Conservation (phyloP, 192 early-diverging fungal species). For the Rhizoclosmatium sp. region DNA sequence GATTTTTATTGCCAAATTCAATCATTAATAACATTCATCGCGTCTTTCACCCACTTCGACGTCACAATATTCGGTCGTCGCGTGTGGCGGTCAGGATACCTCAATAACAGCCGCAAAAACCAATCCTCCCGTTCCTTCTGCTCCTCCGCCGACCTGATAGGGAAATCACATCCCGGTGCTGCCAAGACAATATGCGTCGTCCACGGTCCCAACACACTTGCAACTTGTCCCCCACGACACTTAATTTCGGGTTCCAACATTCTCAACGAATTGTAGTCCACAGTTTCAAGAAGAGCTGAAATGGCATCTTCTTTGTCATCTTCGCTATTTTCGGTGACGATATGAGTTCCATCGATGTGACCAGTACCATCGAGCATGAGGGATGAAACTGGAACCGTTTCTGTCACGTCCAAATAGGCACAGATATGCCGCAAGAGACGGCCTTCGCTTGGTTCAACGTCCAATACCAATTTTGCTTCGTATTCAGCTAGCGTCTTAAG, state of each 20-base stretch:
- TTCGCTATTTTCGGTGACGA: neutral
- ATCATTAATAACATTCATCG: neutral
- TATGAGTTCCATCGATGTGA: neutral
- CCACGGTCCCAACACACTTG: constrained; percentile 18
- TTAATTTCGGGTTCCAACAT: constrained; percentile 8
- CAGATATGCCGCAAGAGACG: constrained; percentile 30
- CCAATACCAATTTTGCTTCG: constrained; percentile 1
- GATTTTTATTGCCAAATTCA: too few species aligned
- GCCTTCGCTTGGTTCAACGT: constrained; percentile 33
- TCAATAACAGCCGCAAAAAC: constrained; percentile 18
- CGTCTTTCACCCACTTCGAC: constrained; percentile 20
- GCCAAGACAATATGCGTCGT: constrained; percentile 41
- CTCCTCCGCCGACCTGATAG: neutral
- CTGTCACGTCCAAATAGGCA: constrained; percentile 44
- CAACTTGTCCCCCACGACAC: constrained; percentile 28
- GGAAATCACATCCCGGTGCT: neutral
- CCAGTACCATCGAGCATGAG: constrained; percentile 8
- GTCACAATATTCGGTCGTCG: constrained; percentile 32
- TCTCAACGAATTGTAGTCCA: constrained; percentile 4
- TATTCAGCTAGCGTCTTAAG: neutral
- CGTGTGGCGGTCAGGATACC: constrained; percentile 32
- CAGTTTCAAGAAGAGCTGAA: neutral
- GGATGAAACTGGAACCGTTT: constrained; percentile 21
- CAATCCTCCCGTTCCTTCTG: constrained; percentile 14
- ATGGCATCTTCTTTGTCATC: neutral